phyloP scores from a whole-genome alignment of 208 protist species.

The Trypanosoma cruzi region DNA sequence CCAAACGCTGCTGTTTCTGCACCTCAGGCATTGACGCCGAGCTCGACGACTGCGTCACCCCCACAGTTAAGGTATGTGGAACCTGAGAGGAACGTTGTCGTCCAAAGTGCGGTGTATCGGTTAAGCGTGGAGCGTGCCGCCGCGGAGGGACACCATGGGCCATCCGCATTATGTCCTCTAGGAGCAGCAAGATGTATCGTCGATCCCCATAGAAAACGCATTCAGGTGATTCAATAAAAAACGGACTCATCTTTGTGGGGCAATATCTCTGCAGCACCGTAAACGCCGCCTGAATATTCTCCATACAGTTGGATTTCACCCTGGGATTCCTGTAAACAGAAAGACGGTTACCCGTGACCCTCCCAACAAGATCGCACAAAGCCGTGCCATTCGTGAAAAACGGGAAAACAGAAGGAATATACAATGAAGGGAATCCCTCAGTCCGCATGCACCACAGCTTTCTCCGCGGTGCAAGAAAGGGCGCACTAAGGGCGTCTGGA shows the following conservation, averaged over 20 bases:
- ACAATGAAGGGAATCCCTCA: constrained; percentile 35
- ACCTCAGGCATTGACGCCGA: not conserved
- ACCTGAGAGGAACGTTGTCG: not conserved
- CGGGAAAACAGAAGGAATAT: constrained; percentile 76
- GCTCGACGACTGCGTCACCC: not conserved
- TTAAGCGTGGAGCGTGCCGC: not conserved
- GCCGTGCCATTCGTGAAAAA: constrained; percentile 76
- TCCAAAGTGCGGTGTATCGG: constrained; percentile 13
- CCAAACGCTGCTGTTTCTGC: not conserved
- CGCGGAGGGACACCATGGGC: constrained; percentile 15
- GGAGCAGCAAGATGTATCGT: constrained; percentile 40
- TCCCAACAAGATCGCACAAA: constrained; percentile 47
- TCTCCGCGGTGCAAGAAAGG: constrained; percentile 46
- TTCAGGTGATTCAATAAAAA: constrained; percentile 30
- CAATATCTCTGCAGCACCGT: constrained; percentile 31
- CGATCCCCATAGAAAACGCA: constrained; percentile 49
- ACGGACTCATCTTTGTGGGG: constrained; percentile 26
- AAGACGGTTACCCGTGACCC: constrained; percentile 16
- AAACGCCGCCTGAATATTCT: constrained; percentile 52
- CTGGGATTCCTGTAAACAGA: constrained; percentile 52
- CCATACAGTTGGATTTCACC: constrained; percentile 47
- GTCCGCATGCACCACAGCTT: constrained; percentile 14
- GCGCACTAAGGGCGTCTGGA: constrained; percentile 43
- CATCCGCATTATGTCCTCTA: constrained; percentile 40
- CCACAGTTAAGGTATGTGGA: not conserved